Conservation (phyloP, 768 basidiomycete species). For the Lenzites betulinus region DNA sequence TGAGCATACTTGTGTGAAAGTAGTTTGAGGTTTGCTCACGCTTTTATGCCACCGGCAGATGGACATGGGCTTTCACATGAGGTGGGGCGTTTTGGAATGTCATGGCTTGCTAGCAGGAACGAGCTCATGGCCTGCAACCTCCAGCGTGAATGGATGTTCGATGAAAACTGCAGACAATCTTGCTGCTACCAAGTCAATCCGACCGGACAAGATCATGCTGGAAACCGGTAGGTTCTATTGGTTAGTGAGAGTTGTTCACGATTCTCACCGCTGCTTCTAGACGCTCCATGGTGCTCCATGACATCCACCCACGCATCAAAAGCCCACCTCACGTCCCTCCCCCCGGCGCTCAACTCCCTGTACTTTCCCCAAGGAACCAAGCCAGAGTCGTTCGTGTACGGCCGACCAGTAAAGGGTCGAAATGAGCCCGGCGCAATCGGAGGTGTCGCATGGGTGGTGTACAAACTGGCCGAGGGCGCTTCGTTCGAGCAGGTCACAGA, state of each 20-base stretch:
- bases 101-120: too few relatives aligned
- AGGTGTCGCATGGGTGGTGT: constrained; percentile 73
- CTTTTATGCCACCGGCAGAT: constrained; percentile 43
- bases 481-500: constrained; percentile 57
- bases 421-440: constrained; percentile 72
- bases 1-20: constrained; percentile 39
- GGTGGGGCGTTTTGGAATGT: constrained; percentile 33
- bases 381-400: constrained; percentile 58
- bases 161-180: constrained; percentile 74
- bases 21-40: neutral
- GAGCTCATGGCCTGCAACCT: neutral
- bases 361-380: constrained; percentile 56
- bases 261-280: constrained; percentile 32
- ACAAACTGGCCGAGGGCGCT: constrained; percentile 45
- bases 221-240: constrained; percentile 60
- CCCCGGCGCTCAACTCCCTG: constrained; percentile 43
- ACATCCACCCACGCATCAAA: constrained; percentile 67
- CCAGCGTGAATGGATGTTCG: constrained; percentile 73
- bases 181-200: constrained; percentile 54
- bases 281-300: constrained; percentile 76
- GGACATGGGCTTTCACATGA: constrained; percentile 71
- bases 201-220: constrained; percentile 59
- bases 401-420: constrained; percentile 71
- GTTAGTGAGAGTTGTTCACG: neutral
- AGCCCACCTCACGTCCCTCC: constrained; percentile 48